These are phyloP conservation scores for Podospora fimiseda DNA, from an alignment of 495 filamentous ascomycete species.

Conservation along the genomic window DNA sequence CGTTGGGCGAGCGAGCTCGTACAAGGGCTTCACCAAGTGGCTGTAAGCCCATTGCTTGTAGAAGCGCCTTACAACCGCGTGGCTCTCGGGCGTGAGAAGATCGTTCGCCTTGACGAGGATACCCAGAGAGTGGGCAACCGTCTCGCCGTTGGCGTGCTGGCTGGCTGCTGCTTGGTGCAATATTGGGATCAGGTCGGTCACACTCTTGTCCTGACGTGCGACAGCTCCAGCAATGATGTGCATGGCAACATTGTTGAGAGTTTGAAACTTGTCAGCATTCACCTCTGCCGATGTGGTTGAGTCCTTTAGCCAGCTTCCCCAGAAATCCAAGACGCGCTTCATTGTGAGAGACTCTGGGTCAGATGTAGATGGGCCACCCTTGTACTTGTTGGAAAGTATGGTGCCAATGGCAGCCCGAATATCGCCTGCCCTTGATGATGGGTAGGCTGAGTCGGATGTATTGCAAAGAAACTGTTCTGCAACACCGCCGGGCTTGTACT, in stretches of 20 bases:
- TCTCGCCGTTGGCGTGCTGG: conserved; percentile 16
- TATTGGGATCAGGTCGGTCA: conserved; percentile 13
- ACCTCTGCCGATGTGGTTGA: conserved; percentile 7
- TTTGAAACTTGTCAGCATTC: conserved; percentile 14
- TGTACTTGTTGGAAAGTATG: conserved; percentile 34
- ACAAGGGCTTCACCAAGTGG: conserved; percentile 24
- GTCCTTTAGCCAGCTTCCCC: conserved; percentile 17
- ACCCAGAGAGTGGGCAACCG: conserved; percentile 25
- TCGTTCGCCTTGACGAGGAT: conserved; percentile 19
- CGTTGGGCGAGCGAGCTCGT: conserved; percentile 19
- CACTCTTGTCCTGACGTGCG: conserved; percentile 24
- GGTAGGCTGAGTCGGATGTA: conserved; percentile 7
- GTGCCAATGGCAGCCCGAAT: conserved; percentile 24
- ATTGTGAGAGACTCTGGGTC: conserved; percentile 24
- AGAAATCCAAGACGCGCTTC: conserved; percentile 16
- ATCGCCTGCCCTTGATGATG: conserved; percentile 10
- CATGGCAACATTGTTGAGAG: conserved; percentile 20
- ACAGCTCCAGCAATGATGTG: conserved; percentile 24
- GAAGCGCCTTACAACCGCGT: conserved; percentile 27
- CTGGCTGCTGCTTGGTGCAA: conserved; percentile 17
- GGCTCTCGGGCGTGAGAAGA: conserved; percentile 23
- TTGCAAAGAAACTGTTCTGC: conserved; percentile 24
- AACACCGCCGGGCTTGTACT: conserved; percentile 22
- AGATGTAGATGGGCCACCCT: conserved; percentile 19
- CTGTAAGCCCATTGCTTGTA: conserved; percentile 32